Evolutionary conservation across 129 eudicot genomes (phyloP), one percentile per base, ranked within the genome.

Genomic region (Helianthus tuberosus): DNA sequence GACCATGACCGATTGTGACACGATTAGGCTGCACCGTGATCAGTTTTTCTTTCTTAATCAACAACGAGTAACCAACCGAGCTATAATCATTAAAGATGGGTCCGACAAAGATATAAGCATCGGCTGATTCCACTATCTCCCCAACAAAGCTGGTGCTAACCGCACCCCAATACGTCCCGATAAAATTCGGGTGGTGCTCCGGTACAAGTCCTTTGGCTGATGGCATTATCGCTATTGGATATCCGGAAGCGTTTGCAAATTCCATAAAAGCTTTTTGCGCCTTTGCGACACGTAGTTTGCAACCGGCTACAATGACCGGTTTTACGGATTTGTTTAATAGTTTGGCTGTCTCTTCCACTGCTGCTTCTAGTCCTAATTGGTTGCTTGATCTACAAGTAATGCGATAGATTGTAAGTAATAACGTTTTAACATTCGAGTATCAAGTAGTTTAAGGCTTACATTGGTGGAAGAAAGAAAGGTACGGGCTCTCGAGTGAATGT

Each of bases 121-220:
- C 47, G 11, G 97, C 96, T 29, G 97, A 91, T 85, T 91, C 97
- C 0, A 91, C 96, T 9, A 91, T 87, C 83, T 91, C 97, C 49
- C 91, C 92, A 10, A 83, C 88, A 64, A 86, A 91, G 69, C 46
- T 68, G 59, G 83, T 86, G 72, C 96, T 89, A 13, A 91, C 96
- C 3, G 97, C 97, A 5, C 97, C 97, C 97, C 97, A 91, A 23
- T 91, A 91, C 23, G 97, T 91, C 65, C 97, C 96, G 9, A 91
- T 89, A 46, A 91, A 91, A 50, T 81, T 80, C 1, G 87, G 93
- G 66, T 86, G 97, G 35, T 81, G 80, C 82, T 91, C 97, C 0
- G 93, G 96, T n/a, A 91, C 91, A 12, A 88, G 79, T 32, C 97
- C 97, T 72, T 91, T 91, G 14, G 87, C 93, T 6, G 96, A 83